Percentiles rank a stretch among this genome's conserved stretches.
Evolutionary conservation across 805 yeast species (phyloP).

Genomic region (Tetrapisispora arboricola): DNA sequence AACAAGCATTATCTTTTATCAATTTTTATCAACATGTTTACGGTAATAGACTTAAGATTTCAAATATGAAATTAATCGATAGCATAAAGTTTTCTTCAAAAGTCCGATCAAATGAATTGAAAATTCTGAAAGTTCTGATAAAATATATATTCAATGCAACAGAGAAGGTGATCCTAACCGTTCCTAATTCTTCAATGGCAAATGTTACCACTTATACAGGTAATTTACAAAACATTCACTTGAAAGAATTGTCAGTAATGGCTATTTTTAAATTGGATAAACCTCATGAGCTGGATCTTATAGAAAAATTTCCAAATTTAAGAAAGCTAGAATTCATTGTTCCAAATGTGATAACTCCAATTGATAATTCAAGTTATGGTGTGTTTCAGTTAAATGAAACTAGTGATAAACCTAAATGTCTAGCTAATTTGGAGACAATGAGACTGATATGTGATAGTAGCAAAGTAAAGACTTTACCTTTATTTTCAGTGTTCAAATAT

Average conservation of each 20-base stretch:
- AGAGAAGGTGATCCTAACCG: slow-evolving; percentile 8
- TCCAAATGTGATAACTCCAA: slow-evolving; percentile 11
- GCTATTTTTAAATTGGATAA: slow-evolving; percentile 14
- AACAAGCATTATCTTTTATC: slow-evolving; percentile 11
- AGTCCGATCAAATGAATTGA: slow-evolving; percentile 17
- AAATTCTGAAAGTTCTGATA: slow-evolving; percentile 1
- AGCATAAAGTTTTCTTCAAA: slow-evolving; percentile 14
- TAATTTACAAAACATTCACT: neutral
- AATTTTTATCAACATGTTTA: slow-evolving; percentile 9
- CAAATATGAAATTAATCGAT: slow-evolving; percentile 1
- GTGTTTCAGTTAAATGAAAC: slow-evolving; percentile 1
- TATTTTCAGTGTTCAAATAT: slow-evolving; percentile 7
- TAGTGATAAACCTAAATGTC: slow-evolving; percentile 8
- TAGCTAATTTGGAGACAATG: slow-evolving; percentile 12
- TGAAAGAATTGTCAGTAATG: slow-evolving; percentile 14
- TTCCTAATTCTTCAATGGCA: slow-evolving; percentile 15
- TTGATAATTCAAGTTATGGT: neutral
- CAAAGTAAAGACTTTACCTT: slow-evolving; percentile 13
- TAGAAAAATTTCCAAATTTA: slow-evolving; percentile 12
- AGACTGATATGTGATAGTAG: slow-evolving; percentile 16
- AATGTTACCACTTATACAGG: neutral
- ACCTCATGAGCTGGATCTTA: slow-evolving; percentile 12
- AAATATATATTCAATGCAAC: neutral
- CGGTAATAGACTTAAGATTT: neutral
- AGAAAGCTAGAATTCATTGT: slow-evolving; percentile 16